Evolutionary conservation across 202 grass and related monocot genomes (phyloP).

Genomic region (Brachypodium distachyon): DNA sequence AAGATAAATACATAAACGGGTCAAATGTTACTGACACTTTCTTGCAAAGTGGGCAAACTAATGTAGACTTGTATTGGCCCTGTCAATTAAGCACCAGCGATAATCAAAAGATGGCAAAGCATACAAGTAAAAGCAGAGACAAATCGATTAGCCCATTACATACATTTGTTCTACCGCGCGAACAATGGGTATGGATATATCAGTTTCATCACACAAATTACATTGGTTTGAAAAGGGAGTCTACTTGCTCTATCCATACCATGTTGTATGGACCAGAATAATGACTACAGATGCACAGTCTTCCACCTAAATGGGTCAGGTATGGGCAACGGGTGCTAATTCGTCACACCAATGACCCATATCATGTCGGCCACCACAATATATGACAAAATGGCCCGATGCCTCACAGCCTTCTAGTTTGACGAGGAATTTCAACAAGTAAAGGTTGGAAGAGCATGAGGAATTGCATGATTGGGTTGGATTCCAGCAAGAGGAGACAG

Average conservation of each 20-base stretch:
- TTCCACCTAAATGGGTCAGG: not conserved
- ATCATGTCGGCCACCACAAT: not conserved
- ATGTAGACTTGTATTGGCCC: constrained; percentile 96
- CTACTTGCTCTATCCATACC: not conserved
- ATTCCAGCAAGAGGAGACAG: not conserved
- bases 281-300: not conserved
- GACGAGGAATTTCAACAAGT: not conserved
- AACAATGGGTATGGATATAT: not conserved
- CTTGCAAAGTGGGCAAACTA: constrained; percentile 89
- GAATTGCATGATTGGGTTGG: not conserved
- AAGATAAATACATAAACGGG: constrained; percentile 95
- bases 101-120: constrained; percentile 15
- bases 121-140: not conserved
- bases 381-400: not conserved
- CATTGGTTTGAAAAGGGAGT: not conserved
- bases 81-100: constrained; percentile 39
- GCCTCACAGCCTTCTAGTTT: not conserved
- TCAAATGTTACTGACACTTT: constrained; percentile 95
- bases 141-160: not conserved
- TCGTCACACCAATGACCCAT: not conserved
- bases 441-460: not conserved
- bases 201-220: not conserved
- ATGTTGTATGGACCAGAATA: not conserved
- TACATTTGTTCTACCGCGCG: not conserved
- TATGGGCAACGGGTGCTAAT: not conserved